Percentiles rank a stretch among this genome's conserved stretches.
These are phyloP conservation scores for Mycena metata DNA, from an alignment of 768 basidiomycete genomes.

Conservation along the genomic window DNA sequence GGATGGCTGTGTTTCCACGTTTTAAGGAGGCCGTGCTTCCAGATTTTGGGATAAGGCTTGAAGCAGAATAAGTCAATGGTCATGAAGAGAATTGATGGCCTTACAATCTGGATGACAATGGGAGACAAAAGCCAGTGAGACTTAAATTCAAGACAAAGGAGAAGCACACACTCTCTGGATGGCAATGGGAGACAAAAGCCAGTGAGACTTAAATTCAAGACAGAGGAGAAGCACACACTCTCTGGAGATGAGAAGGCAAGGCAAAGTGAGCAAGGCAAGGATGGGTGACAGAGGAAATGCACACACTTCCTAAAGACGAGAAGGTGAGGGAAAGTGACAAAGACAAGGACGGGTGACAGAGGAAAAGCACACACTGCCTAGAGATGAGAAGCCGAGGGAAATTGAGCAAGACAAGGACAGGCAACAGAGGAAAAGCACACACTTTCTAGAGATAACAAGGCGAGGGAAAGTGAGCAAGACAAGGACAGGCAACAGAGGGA, in stretches of 20 bases:
- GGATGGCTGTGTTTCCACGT: no score
- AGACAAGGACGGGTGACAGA: neutral
- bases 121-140: neutral
- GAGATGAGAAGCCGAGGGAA: no score
- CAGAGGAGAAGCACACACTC: neutral
- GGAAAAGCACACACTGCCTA: no score
- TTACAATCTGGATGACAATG: neutral
- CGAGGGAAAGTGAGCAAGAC: no score
- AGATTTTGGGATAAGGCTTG: neutral
- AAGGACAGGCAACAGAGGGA: no score
- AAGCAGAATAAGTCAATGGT: neutral
- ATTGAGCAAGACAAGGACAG: no score
- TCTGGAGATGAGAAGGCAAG: no score
- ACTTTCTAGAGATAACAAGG: no score
- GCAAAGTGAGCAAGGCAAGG: no score
- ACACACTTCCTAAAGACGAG: constrained; percentile 7
- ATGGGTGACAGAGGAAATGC: constrained; percentile 4
- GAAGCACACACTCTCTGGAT: neutral
- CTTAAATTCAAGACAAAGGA: neutral
- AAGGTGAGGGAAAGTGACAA: neutral
- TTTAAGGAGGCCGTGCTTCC: no score
- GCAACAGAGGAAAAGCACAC: no score
- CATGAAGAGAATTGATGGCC: neutral
- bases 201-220: neutral
- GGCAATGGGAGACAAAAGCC: neutral